A percentile compares a stretch with the other conserved stretches of the same genome.
phyloP scores from a whole-genome alignment of 495 filamentous ascomycete species.

The Venustampulla echinocandica region DNA sequence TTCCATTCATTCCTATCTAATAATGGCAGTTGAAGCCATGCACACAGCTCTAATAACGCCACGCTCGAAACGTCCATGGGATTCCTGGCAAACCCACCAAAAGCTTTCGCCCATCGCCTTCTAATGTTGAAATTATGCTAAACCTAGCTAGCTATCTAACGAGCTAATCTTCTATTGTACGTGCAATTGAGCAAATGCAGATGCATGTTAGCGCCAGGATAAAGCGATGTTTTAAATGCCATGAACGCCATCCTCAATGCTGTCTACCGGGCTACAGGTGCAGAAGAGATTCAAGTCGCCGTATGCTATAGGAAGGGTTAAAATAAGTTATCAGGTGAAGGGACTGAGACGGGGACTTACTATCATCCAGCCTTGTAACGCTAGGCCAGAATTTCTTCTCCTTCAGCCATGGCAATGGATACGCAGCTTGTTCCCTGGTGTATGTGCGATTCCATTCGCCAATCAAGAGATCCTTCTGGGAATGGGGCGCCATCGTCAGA shows the following conservation, averaged over 20 bases:
- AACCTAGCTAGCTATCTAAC: neutral
- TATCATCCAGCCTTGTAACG: conserved; percentile 83
- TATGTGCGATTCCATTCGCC: conserved; percentile 62
- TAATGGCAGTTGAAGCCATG: conserved; percentile 9
- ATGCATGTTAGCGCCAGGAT: conserved; percentile 17
- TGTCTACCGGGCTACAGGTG: conserved; percentile 80
- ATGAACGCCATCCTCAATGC: conserved; percentile 16
- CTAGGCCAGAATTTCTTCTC: conserved; percentile 99
- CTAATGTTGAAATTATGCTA: conserved; percentile 4
- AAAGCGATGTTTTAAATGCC: conserved; percentile 27
- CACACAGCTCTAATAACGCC: neutral
- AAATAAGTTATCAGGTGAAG: neutral
- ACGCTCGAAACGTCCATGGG: neutral
- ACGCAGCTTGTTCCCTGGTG: conserved; percentile 74
- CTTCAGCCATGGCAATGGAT: conserved; percentile 73
- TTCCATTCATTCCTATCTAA: too few relatives aligned
- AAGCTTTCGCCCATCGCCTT: neutral
- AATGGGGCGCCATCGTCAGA: conserved; percentile 86
- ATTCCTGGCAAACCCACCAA: neutral
- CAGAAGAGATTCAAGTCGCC: conserved; percentile 93
- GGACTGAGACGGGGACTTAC: conserved; percentile 39
- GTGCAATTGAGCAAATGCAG: neutral
- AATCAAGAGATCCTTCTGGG: conserved; percentile 67
- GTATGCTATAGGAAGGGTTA: conserved; percentile 52
- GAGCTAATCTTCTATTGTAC: neutral